Evolutionary conservation across 2,329 filamentous ascomycete species (phyloP).

Genomic region (Trichophyton simii): DNA sequence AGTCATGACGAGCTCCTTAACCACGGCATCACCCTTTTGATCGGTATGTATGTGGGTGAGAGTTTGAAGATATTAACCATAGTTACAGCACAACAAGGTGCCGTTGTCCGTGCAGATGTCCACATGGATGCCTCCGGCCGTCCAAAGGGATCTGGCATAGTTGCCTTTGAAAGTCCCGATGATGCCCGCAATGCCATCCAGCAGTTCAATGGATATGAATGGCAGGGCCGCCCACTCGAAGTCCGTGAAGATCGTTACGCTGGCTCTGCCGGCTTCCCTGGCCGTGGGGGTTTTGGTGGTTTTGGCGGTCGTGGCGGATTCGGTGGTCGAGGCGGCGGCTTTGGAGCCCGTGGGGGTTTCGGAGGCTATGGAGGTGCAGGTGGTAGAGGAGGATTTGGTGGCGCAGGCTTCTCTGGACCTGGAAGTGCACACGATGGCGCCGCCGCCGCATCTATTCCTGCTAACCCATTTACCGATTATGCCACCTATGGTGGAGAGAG

Average conservation of each 20-base stretch:
- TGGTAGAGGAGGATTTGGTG: conserved; percentile 35
- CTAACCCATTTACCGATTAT: conserved; percentile 89
- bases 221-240: conserved; percentile 86
- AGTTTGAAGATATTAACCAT: conserved; percentile 22
- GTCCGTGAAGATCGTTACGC: conserved; percentile 95
- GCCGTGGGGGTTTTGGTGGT: conserved; percentile 31
- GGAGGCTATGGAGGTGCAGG: conserved; percentile 39
- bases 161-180: conserved; percentile 88
- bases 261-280: conserved; percentile 29
- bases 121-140: conserved; percentile 83
- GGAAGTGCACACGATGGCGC: conserved; percentile 29
- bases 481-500: conserved; percentile 78
- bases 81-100: conserved; percentile 44
- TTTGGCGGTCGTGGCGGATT: conserved; percentile 41
- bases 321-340: conserved; percentile 41
- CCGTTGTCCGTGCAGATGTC: conserved; percentile 88
- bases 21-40: background rate
- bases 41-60: background rate
- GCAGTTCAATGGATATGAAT: conserved; percentile 97
- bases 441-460: conserved; percentile 35
- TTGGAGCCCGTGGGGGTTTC: conserved; percentile 42
- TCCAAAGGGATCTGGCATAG: conserved; percentile 92
- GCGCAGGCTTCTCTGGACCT: conserved; percentile 25
- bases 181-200: conserved; percentile 92
- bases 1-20: conserved; percentile 29